Evolutionary conservation across 2,329 filamentous ascomycete species (phyloP), one percentile per base, ranked within the genome.

Genomic region (Moelleriella libera): DNA sequence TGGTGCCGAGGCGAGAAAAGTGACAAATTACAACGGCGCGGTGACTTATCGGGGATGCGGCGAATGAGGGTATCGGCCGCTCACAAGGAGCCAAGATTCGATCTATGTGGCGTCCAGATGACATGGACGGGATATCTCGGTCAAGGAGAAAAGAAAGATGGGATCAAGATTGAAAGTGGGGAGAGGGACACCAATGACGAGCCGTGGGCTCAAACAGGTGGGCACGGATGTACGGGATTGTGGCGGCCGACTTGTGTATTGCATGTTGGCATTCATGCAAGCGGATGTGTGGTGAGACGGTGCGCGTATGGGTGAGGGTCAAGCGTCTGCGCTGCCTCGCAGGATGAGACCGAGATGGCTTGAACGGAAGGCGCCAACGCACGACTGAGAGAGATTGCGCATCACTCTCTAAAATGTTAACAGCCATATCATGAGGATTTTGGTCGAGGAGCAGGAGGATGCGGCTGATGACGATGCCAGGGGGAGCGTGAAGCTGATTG

Each of bases 131-230:
- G 10, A 21, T 21, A 21, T 21, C 21, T 21, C 21, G 21, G 21
- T 21, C 21, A 3, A 21, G 11, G 40, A 7, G 14, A 14, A n/a
- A 12, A 30, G 29, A 12, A 43, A 29, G 44, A 30, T n/a, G 28
- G 28, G 29, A 43, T 8, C 3, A 43, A 43, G 42, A 43, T 29
- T 6, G 10, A 30, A 43, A 30, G 42, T n/a, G 21, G 14, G 30
- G 45, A 37, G 30, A 45, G 30, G 29, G n/a, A 45, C 37, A 31
- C 39, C 48, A 39, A 48, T 32, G 44, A 48, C 28, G 41, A 41
- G 43, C 39, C 28, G 44, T 44, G 44, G 43, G 48, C 32, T 12
- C 32, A 37, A 37, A 37, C 8, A 12, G 32, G 32, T 12, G 32
- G 32, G 32, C 32, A 37, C 32, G 32, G 32, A 37, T 8, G 32